Evolutionary conservation across 306 rosid genomes (phyloP), one percentile per base, ranked within the genome.

Genomic region (Rosa persica): DNA sequence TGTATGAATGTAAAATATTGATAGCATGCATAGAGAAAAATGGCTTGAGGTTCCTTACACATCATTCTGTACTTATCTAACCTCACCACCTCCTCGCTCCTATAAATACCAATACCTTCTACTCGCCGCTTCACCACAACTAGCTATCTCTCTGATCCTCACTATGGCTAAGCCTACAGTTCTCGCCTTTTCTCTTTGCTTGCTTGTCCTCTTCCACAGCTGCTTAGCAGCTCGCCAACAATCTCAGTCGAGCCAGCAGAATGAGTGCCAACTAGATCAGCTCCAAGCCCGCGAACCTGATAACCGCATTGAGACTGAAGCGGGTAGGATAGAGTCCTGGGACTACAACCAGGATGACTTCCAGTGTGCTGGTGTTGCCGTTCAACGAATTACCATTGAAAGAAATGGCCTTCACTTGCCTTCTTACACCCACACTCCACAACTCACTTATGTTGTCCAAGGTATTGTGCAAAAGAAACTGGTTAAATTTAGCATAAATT

Each of bases 401-500:
- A 85, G 57, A 17, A 79, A 80, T 23, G 88, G 92, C 61, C 92
- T 88, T 55, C 83, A 75, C 75, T 81, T 86, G 74, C 92, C 92
- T 30, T 75, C 83, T 3, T 88, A 88, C 87, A 46, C 71, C 44
- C 77, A 77, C 51, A 27, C 85, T 44, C 88, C 89, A 19, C 72
- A 58, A 5, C 86, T 88, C 49, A 3, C 79, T 22, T 86, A 79
- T 75, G 22, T 88, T 6, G 83, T 66, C 0, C 73, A 72, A 83
- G 90, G 90, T 81, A 19, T 3, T 49, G n/a, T 49, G 8, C 12
- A 15, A 13, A 46, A 3, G 49, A 16, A 46, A 46, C 12, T 46
- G 15, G 15, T 46, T 11, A 46, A 11, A 46, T 46, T 12, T 3
- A 12, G 49, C 11, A 46, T 3, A 10, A 11, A 3, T 44, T 46